Percentiles rank a stretch among this genome's conserved stretches.
Evolutionary conservation across 208 protist genomes (phyloP).

Genomic region (Crithidia brevicula): DNA sequence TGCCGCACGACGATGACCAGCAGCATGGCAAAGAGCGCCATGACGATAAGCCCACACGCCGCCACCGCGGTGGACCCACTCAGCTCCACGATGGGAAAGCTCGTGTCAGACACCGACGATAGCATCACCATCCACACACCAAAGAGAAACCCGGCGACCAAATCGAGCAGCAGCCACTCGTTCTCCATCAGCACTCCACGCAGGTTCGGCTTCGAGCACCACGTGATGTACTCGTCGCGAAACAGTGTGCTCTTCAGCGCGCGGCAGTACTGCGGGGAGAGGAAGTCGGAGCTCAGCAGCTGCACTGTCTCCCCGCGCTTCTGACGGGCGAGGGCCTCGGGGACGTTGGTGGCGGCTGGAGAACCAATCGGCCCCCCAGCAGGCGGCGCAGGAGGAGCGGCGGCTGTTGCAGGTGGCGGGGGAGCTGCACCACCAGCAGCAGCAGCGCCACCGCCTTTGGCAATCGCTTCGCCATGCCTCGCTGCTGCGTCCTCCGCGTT

Average conservation of each 20-base stretch:
- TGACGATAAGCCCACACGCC: slow-evolving; percentile 39
- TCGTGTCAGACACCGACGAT: slow-evolving; percentile 38
- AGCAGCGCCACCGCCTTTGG: neutral
- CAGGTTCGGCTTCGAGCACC: slow-evolving; percentile 49
- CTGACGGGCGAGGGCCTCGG: slow-evolving; percentile 22
- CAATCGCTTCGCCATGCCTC: too few species aligned
- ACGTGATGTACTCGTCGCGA: slow-evolving; percentile 54
- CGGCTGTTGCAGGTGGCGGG: neutral
- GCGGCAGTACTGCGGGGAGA: slow-evolving; percentile 35
- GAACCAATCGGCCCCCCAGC: slow-evolving; percentile 5
- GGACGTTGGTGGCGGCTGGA: slow-evolving; percentile 11
- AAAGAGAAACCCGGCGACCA: slow-evolving; percentile 38
- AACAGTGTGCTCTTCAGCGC: slow-evolving; percentile 37
- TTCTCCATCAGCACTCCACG: slow-evolving; percentile 44
- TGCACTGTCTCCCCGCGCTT: slow-evolving; percentile 60
- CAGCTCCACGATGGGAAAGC: slow-evolving; percentile 42
- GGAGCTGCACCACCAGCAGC: neutral
- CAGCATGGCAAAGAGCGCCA: slow-evolving; percentile 39
- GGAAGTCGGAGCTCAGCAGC: slow-evolving; percentile 44
- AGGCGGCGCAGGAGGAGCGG: neutral
- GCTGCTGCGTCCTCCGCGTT: neutral
- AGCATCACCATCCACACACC: slow-evolving; percentile 57
- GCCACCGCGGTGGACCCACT: slow-evolving; percentile 38
- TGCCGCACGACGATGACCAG: slow-evolving; percentile 42
- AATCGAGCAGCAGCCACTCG: slow-evolving; percentile 53